Conservation (phyloP, 106 monocot genomes). For the Platanthera zijinensis region DNA sequence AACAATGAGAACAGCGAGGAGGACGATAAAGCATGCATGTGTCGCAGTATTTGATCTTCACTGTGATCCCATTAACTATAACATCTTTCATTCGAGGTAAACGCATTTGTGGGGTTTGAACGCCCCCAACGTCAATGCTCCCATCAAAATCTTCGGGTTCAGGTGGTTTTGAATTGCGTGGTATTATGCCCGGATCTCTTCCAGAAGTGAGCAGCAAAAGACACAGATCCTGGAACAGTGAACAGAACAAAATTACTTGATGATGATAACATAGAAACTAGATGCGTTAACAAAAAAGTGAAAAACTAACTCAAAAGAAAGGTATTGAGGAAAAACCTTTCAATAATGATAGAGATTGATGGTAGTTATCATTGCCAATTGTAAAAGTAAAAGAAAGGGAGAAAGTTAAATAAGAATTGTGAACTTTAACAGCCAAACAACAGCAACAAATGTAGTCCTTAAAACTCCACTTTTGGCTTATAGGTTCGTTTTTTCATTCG, state of each 20-base stretch:
- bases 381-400: no score
- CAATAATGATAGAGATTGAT: no score
- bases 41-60: slow-evolving; percentile 89
- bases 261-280: not conserved
- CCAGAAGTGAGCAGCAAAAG: slow-evolving; percentile 45
- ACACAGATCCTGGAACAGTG: slow-evolving; percentile 21
- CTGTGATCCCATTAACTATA: slow-evolving; percentile 69
- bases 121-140: slow-evolving; percentile 27
- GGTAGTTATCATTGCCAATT: no score
- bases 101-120: slow-evolving; percentile 72
- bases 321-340: no score
- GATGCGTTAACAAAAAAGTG: not conserved
- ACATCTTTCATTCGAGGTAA: slow-evolving; percentile 85
- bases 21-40: slow-evolving; percentile 97
- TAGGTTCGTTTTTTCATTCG: no score
- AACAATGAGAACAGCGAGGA: slow-evolving; percentile 94
- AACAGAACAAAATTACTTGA: not conserved
- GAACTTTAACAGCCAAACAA: no score
- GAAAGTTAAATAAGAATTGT: no score
- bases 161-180: slow-evolving; percentile 44
- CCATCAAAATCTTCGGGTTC: slow-evolving; percentile 47
- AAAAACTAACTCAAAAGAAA: not conserved
- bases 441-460: no score
- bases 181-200: slow-evolving; percentile 57
- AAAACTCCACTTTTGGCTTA: no score